Evolutionary conservation across 805 yeast genomes (phyloP).

Genomic region (Metschnikowia drakensbergensis): DNA sequence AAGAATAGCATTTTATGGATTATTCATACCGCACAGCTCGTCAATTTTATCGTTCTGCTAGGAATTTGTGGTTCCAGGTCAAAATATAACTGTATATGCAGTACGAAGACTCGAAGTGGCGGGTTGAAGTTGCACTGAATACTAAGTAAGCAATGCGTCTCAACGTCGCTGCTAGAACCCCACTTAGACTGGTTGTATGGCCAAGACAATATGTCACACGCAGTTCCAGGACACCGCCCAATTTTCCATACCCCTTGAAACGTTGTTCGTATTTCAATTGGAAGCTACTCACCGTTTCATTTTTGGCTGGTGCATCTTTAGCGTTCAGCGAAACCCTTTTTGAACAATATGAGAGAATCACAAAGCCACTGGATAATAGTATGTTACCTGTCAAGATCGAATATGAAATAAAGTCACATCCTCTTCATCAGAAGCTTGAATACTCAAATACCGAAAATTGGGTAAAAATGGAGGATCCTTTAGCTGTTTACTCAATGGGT

Average conservation of each 20-base stretch:
- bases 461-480: not conserved
- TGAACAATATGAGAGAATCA: constrained; percentile 27
- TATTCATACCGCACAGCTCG: no score
- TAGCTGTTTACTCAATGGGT: not conserved
- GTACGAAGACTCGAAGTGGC: no score
- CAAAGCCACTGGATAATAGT: constrained; percentile 19
- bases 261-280: constrained; percentile 13
- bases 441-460: constrained; percentile 12
- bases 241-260: not conserved
- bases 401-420: constrained; percentile 44
- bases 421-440: constrained; percentile 48
- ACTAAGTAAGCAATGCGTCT: not conserved
- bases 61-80: no score
- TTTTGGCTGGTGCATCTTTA: constrained; percentile 29
- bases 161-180: not conserved
- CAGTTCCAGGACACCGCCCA: not conserved
- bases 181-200: not conserved
- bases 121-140: no score
- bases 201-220: not conserved
- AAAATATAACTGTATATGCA: no score
- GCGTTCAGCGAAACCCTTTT: constrained; percentile 33
- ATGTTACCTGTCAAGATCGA: constrained; percentile 41
- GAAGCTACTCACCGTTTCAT: constrained; percentile 21
- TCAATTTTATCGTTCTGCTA: no score
- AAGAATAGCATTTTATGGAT: no score